Evolutionary conservation across 78 protist genomes (phyloP).

Genomic region (Polysphondylium violaceum): DNA sequence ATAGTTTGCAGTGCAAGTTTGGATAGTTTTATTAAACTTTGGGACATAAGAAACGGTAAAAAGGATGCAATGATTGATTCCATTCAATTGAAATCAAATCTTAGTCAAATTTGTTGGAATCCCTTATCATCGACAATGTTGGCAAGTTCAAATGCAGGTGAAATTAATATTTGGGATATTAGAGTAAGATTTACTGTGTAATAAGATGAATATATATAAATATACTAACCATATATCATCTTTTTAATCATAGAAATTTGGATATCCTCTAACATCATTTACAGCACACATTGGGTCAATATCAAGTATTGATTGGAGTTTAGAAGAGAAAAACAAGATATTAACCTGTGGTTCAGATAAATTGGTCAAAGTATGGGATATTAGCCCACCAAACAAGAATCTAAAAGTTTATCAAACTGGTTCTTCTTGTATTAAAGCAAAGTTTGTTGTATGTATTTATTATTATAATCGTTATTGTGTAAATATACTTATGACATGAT

Average conservation of each 20-base stretch:
- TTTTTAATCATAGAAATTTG: conserved; percentile 52
- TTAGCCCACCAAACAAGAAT: conserved; percentile 20
- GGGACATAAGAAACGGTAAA: conserved; percentile 27
- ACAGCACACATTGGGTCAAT: conserved; percentile 60
- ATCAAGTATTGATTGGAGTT: conserved; percentile 44
- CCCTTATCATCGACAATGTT: conserved; percentile 32
- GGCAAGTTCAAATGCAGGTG: conserved; percentile 55
- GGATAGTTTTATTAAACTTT: conserved; percentile 44
- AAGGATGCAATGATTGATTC: not conserved
- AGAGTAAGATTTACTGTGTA: conserved; percentile 10
- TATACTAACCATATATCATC: not conserved
- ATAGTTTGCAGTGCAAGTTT: conserved; percentile 46
- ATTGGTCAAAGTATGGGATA: conserved; percentile 49
- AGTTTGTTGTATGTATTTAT: conserved; percentile 24
- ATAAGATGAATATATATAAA: not conserved
- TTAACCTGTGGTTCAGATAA: conserved; percentile 41
- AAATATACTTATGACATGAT: not conserved
- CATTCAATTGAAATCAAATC: conserved; percentile 17
- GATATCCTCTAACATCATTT: conserved; percentile 50
- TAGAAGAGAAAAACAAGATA: conserved; percentile 4
- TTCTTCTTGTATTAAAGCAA: conserved; percentile 29
- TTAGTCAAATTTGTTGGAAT: conserved; percentile 53
- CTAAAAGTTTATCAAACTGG: conserved; percentile 17
- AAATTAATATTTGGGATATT: conserved; percentile 57
- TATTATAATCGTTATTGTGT: not conserved